Evolutionary conservation across 2,329 filamentous ascomycete species (phyloP).

Genomic region (Fusarium sp.): DNA sequence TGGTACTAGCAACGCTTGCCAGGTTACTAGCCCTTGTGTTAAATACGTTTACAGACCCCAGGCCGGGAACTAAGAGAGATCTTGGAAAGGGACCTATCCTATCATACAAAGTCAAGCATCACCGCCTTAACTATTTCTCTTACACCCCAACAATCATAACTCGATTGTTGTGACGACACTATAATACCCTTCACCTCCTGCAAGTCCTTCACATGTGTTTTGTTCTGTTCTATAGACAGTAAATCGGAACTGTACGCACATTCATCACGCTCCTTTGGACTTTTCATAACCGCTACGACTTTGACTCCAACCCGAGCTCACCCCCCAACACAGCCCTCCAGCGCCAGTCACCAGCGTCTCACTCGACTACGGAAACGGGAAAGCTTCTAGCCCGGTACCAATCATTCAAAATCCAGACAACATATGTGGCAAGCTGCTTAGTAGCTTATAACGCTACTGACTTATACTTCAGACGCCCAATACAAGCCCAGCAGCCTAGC

Average conservation of each 20-base stretch:
- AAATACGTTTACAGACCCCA: slow-evolving; percentile 48
- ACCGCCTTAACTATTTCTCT: slow-evolving; percentile 40
- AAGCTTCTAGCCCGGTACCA: slow-evolving; percentile 44
- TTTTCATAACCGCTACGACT: slow-evolving; percentile 37
- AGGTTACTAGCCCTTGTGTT: slow-evolving; percentile 46
- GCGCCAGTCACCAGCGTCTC: slow-evolving; percentile 41
- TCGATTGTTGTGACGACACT: slow-evolving; percentile 24
- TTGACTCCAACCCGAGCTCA: slow-evolving; percentile 37
- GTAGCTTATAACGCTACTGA: slow-evolving; percentile 43
- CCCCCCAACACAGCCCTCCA: slow-evolving; percentile 43
- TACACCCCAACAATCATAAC: slow-evolving; percentile 26
- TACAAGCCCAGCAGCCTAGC: slow-evolving; percentile 38
- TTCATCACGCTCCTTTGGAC: slow-evolving; percentile 45
- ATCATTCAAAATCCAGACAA: slow-evolving; percentile 39
- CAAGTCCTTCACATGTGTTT: slow-evolving; percentile 37
- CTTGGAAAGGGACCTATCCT: slow-evolving; percentile 42
- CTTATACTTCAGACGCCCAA: slow-evolving; percentile 43
- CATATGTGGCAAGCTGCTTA: slow-evolving; percentile 45
- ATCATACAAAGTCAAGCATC: slow-evolving; percentile 46
- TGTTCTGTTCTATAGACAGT: slow-evolving; percentile 26
- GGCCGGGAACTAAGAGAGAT: slow-evolving; percentile 46
- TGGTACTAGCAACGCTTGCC: slow-evolving; percentile 41
- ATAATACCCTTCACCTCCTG: slow-evolving; percentile 31
- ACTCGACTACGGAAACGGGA: slow-evolving; percentile 47
- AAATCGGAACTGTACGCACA: slow-evolving; percentile 33